phyloP scores from a whole-genome alignment of 331 rosid species.

The Erythrophleum ivorense region DNA sequence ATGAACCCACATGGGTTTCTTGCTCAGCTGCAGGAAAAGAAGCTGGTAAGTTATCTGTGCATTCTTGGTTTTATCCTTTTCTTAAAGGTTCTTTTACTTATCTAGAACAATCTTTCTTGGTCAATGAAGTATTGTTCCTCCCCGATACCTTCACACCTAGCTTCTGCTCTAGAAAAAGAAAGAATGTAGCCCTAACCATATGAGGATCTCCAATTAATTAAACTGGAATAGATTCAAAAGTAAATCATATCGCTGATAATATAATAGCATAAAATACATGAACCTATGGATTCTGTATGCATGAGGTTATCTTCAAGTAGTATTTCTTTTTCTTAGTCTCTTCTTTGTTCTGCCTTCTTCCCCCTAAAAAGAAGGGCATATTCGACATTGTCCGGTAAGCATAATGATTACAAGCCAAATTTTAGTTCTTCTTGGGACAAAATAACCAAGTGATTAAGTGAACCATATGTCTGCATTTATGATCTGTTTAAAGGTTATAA shows the following conservation, averaged over 20 bases:
- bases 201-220: conserved; percentile 8
- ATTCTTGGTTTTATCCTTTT: neutral
- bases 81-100: neutral
- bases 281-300: neutral
- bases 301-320: neutral
- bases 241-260: neutral
- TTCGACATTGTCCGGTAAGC: no score
- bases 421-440: neutral
- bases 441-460: neutral
- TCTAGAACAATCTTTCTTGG: neutral
- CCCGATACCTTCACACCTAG: neutral
- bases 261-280: neutral
- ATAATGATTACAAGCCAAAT: neutral
- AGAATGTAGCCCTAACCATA: neutral
- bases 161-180: conserved; percentile 16
- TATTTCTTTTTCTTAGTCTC: no score
- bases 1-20: conserved; percentile 96
- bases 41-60: conserved; percentile 68
- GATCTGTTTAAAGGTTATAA: neutral
- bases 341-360: neutral
- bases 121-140: neutral
- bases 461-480: neutral
- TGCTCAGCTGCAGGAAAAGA: conserved; percentile 95
- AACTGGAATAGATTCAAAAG: neutral
- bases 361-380: neutral